Conservation (phyloP, 2,329 filamentous ascomycete species). For the Pseudocercospora pini-densiflorae region DNA sequence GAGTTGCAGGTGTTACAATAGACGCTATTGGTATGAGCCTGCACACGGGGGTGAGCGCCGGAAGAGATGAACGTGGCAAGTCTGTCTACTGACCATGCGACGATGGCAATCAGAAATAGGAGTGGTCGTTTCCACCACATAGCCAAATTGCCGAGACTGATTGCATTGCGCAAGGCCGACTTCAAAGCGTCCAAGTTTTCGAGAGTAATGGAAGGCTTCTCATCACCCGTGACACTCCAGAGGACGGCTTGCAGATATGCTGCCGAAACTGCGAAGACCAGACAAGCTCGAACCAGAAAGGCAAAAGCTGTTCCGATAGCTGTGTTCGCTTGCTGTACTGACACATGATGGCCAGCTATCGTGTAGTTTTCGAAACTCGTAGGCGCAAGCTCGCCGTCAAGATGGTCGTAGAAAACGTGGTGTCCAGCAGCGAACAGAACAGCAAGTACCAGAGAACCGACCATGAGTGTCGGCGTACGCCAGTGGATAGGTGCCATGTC, state of each 20-base stretch:
- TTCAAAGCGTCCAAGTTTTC: not conserved
- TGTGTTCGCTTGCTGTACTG: conserved; percentile 10
- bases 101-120: conserved; percentile 3
- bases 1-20: conserved; percentile 10
- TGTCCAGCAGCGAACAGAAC: conserved; percentile 3
- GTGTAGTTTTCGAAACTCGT: conserved; percentile 5
- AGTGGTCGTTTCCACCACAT: conserved; percentile 1
- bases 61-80: no score
- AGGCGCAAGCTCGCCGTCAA: not conserved
- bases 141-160: not conserved
- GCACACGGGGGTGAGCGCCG: no score
- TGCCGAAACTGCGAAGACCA: no score
- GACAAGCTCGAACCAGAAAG: conserved; percentile 7
- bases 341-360: not conserved
- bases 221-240: not conserved
- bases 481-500: not conserved
- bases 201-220: not conserved
- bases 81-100: no score
- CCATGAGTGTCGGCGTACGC: conserved; percentile 7
- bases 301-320: conserved; percentile 14
- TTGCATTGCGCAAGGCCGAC: not conserved
- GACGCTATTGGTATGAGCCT: conserved; percentile 13
- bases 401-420: conserved; percentile 4
- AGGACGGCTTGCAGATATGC: no score
- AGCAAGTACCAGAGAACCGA: not conserved